Conservation (phyloP, 169 alveolate species). For the Plasmodium inui region DNA sequence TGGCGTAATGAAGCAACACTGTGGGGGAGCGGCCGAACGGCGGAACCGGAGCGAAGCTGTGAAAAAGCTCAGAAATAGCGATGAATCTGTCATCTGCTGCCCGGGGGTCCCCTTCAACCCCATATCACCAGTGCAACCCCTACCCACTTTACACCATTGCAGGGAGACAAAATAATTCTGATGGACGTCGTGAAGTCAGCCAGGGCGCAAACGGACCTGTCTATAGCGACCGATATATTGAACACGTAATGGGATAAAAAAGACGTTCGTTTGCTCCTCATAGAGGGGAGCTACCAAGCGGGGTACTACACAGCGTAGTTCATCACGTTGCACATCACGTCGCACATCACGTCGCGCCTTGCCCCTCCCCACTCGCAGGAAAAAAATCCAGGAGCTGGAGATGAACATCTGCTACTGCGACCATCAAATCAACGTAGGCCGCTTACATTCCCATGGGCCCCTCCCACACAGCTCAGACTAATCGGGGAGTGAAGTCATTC, state of each 20-base stretch:
- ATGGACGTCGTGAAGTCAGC: constrained; percentile 66
- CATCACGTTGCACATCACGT: background rate
- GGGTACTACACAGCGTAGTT: background rate
- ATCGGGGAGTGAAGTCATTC: background rate
- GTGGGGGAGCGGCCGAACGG: background rate
- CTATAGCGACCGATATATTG: constrained; percentile 60
- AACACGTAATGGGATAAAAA: constrained; percentile 30
- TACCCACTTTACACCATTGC: background rate
- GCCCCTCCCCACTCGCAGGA: constrained; percentile 1
- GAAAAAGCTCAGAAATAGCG: background rate
- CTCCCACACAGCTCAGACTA: background rate
- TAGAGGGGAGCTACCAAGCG: background rate
- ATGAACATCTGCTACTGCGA: constrained; percentile 60
- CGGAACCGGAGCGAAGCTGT: background rate
- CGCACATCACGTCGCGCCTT: background rate
- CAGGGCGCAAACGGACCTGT: constrained; percentile 52
- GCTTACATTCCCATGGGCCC: background rate
- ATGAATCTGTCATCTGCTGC: background rate
- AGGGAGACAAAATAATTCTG: constrained; percentile 67
- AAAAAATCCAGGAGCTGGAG: constrained; percentile 51
- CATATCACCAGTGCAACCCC: background rate
- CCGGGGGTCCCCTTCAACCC: background rate
- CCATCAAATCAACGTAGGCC: constrained; percentile 61
- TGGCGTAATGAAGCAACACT: constrained; percentile 19
- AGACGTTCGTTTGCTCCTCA: background rate